Conservation (phyloP, 352 stramenopile genomes). For the Pythium periplocum region DNA sequence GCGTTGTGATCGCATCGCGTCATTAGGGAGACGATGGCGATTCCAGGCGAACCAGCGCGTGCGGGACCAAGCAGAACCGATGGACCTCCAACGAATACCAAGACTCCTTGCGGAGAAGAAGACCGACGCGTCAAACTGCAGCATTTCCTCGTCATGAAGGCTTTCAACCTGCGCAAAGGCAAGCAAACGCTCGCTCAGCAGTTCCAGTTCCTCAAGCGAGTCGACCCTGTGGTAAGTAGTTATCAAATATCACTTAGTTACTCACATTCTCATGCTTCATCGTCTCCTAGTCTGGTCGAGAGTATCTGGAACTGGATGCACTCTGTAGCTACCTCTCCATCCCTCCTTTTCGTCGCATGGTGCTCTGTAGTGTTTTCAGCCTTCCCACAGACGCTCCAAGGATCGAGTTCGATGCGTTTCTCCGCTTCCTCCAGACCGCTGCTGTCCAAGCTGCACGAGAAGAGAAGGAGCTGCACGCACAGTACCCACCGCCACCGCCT, state of each 20-base stretch:
- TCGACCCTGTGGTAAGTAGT: conserved; percentile 8
- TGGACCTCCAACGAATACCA: background rate
- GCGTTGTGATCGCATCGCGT: too few relatives aligned
- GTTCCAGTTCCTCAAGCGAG: conserved; percentile 47
- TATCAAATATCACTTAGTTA: background rate
- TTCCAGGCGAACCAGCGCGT: too few relatives aligned
- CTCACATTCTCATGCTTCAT: background rate
- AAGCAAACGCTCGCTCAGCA: conserved; percentile 62
- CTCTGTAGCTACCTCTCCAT: conserved; percentile 73
- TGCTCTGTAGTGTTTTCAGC: conserved; percentile 51
- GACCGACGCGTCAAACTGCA: conserved; percentile 52
- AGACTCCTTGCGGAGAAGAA: background rate
- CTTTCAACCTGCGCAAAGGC: conserved; percentile 68
- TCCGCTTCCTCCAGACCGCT: conserved; percentile 62
- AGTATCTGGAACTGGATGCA: conserved; percentile 47
- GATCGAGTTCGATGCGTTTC: conserved; percentile 50
- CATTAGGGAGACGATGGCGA: too few relatives aligned
- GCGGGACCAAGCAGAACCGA: too few relatives aligned
- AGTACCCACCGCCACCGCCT: conserved; percentile 5
- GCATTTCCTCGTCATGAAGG: conserved; percentile 74
- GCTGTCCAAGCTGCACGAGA: conserved; percentile 38
- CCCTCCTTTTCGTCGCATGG: conserved; percentile 49
- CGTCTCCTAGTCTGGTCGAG: conserved; percentile 10
- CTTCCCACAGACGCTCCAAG: conserved; percentile 27
- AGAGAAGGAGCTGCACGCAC: conserved; percentile 27